Conservation (phyloP, 805 yeast species). For the Kockiozyma suomiensis region DNA sequence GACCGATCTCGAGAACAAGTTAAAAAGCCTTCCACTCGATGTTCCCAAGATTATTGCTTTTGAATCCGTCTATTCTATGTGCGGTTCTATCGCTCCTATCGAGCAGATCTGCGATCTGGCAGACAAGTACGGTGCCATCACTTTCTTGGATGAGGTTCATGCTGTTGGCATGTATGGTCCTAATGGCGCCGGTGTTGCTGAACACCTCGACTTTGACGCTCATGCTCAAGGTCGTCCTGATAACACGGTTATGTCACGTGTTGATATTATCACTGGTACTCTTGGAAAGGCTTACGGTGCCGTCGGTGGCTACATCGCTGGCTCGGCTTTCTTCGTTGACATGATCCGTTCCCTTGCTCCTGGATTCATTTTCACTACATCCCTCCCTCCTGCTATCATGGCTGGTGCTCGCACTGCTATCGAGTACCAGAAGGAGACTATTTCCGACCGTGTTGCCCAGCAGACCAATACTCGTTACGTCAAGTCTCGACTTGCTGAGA, state of each 20-base stretch:
- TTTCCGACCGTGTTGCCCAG: slow-evolving; percentile 77
- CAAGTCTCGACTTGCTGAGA: slow-evolving; percentile 63
- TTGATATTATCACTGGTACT: slow-evolving; percentile 97
- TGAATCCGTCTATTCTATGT: slow-evolving; percentile 97
- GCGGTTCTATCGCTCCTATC: slow-evolving; percentile 95
- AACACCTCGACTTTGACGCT: slow-evolving; percentile 85
- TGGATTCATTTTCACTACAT: slow-evolving; percentile 95
- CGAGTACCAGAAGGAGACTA: slow-evolving; percentile 75
- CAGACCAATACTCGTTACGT: slow-evolving; percentile 85
- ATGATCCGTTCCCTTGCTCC: slow-evolving; percentile 97
- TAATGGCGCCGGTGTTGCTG: slow-evolving; percentile 99
- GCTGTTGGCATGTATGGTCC: slow-evolving; percentile 99
- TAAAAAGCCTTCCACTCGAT: slow-evolving; percentile 79
- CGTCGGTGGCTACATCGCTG: slow-evolving; percentile 98
- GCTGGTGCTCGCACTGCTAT: slow-evolving; percentile 91
- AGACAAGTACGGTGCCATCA: slow-evolving; percentile 94
- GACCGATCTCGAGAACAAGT: slow-evolving; percentile 74
- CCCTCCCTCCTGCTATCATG: slow-evolving; percentile 97
- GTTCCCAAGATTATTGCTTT: slow-evolving; percentile 95
- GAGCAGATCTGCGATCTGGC: slow-evolving; percentile 92
- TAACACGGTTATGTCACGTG: slow-evolving; percentile 78
- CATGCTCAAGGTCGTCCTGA: slow-evolving; percentile 66
- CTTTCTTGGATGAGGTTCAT: slow-evolving; percentile 97
- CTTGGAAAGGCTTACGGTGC: slow-evolving; percentile 96
- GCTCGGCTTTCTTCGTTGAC: slow-evolving; percentile 77